A percentile compares a stretch with the other conserved stretches of the same genome.
Conservation (phyloP, 345 rosid species). For the Eucalyptus cloeziana region DNA sequence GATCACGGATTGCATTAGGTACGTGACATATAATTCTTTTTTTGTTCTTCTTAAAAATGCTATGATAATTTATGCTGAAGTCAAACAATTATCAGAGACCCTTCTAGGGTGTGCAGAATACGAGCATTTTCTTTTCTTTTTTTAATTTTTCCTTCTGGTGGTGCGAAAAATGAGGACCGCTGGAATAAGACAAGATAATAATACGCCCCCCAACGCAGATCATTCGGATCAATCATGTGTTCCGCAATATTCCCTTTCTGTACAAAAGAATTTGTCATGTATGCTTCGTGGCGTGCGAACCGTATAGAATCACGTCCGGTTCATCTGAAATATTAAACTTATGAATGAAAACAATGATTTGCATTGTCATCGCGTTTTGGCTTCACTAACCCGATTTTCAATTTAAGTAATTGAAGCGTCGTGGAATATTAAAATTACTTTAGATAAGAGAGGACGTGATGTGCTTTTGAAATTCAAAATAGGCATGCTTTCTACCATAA, state of each 20-base stretch:
- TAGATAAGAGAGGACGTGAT: not conserved
- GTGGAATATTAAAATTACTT: not conserved
- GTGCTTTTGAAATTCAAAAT: not conserved
- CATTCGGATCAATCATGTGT: not conserved
- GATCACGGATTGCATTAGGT: not conserved
- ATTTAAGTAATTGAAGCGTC: not conserved
- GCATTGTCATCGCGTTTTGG: not conserved
- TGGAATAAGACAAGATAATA: not conserved
- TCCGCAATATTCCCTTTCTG: not conserved
- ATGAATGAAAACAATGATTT: not conserved
- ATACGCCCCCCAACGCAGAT: not conserved
- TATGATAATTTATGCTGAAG: not conserved
- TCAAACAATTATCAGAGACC: not conserved
- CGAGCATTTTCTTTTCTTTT: not conserved
- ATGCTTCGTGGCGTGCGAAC: not conserved
- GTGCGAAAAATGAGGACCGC: not conserved
- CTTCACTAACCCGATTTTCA: not conserved
- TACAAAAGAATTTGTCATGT: not conserved
- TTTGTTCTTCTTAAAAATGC: not conserved
- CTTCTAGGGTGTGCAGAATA: not conserved
- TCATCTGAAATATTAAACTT: not conserved
- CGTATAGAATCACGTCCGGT: not conserved
- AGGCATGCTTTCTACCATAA: not conserved
- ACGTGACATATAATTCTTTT: not conserved
- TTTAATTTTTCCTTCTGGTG: rapidly evolving